Conservation (phyloP, 352 stramenopile genomes). For the Phytophthora sp. region DNA sequence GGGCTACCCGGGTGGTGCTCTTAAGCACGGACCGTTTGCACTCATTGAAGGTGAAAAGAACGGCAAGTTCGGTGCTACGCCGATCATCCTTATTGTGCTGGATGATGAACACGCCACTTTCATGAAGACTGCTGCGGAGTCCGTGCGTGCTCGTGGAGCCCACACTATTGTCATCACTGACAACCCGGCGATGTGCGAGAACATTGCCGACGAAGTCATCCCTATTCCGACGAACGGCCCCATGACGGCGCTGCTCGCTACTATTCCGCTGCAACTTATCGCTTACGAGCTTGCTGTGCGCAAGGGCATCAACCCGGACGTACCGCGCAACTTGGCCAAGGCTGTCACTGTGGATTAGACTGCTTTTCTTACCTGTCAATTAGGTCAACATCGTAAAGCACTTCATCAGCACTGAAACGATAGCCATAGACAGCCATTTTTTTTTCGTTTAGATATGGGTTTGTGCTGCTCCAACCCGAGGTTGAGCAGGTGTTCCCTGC, state of each 20-base stretch:
- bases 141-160: slow-evolving; percentile 96
- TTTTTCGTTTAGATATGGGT: slow-evolving; percentile 3
- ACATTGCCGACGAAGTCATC: slow-evolving; percentile 94
- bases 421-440: slow-evolving; percentile 16
- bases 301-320: slow-evolving; percentile 98
- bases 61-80: slow-evolving; percentile 95
- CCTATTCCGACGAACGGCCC: slow-evolving; percentile 96
- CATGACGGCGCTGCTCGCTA: slow-evolving; percentile 96
- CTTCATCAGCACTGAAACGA: not conserved
- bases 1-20: slow-evolving; percentile 96
- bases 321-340: slow-evolving; percentile 98
- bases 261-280: slow-evolving; percentile 97
- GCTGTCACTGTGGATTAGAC: slow-evolving; percentile 98
- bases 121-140: slow-evolving; percentile 95
- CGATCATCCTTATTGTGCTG: slow-evolving; percentile 97
- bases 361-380: slow-evolving; percentile 4
- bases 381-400: slow-evolving; percentile 15
- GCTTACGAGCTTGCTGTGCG: slow-evolving; percentile 98
- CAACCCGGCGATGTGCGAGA: slow-evolving; percentile 92
- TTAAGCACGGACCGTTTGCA: slow-evolving; percentile 99
- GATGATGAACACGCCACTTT: slow-evolving; percentile 97
- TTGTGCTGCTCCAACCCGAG: too few species aligned
- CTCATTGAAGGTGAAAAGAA: slow-evolving; percentile 96
- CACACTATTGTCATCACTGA: slow-evolving; percentile 99
- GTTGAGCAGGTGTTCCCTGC: too few species aligned